Conservation (phyloP, 2,329 filamentous ascomycete species). For the Parascedosporium putredinis region DNA sequence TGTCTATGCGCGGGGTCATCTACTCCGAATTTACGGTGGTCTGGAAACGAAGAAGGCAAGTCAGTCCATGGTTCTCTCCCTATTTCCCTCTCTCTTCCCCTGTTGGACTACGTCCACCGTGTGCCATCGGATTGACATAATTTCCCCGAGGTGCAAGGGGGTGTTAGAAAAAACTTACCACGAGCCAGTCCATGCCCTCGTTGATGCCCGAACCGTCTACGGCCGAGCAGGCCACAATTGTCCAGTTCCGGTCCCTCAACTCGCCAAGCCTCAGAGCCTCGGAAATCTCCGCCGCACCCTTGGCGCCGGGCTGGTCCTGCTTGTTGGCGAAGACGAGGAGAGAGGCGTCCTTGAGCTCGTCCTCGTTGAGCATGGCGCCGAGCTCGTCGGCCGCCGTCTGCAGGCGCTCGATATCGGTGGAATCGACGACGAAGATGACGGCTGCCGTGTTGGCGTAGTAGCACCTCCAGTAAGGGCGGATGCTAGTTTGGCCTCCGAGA, state of each 20-base stretch:
- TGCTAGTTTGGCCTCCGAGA: slow-evolving; percentile 94
- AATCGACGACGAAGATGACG: slow-evolving; percentile 97
- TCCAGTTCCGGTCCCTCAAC: slow-evolving; percentile 95
- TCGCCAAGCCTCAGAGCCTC: slow-evolving; percentile 85
- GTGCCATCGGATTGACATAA: too few species aligned
- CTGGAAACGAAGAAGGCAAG: too few species aligned
- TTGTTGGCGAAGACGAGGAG: slow-evolving; percentile 97
- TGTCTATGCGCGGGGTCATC: too few species aligned
- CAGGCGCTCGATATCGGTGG: slow-evolving; percentile 90
- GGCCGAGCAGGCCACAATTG: slow-evolving; percentile 93
- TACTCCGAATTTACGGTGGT: too few species aligned
- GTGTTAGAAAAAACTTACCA: slow-evolving; percentile 43
- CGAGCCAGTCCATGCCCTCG: slow-evolving; percentile 98
- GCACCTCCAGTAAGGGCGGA: slow-evolving; percentile 97
- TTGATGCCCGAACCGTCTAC: slow-evolving; percentile 90
- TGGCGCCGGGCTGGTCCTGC: slow-evolving; percentile 94
- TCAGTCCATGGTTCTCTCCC: too few species aligned
- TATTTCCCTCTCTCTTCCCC: too few species aligned
- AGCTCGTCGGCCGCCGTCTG: slow-evolving; percentile 89
- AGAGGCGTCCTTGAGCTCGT: slow-evolving; percentile 86
- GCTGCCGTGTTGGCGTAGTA: slow-evolving; percentile 99
- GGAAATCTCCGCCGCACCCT: slow-evolving; percentile 92
- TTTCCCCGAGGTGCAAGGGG: background rate
- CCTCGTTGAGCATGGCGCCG: slow-evolving; percentile 90
- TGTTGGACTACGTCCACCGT: too few species aligned